phyloP scores from a whole-genome alignment of 805 yeast genomes.

The Nadsonia fulvescens region DNA sequence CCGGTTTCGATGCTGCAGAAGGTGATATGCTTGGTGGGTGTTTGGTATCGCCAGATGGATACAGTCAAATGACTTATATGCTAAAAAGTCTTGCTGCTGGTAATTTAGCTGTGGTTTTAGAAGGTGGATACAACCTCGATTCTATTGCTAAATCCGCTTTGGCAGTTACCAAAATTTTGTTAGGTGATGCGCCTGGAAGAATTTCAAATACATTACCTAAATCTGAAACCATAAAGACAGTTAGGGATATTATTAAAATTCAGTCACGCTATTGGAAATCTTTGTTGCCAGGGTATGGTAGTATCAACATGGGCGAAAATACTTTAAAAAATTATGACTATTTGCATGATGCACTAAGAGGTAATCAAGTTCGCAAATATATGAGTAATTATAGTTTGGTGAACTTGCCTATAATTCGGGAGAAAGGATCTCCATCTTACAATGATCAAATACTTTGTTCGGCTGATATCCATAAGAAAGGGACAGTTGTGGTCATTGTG shows the following conservation, averaged over 20 bases:
- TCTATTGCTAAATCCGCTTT: slow-evolving; percentile 81
- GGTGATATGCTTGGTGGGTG: slow-evolving; percentile 96
- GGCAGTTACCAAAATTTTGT: slow-evolving; percentile 74
- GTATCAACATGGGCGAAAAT: slow-evolving; percentile 4
- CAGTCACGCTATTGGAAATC: slow-evolving; percentile 84
- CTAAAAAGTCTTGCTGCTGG: slow-evolving; percentile 79
- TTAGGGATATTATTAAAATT: slow-evolving; percentile 59
- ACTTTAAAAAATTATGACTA: slow-evolving; percentile 3
- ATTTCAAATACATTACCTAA: too few species aligned
- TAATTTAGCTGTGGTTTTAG: slow-evolving; percentile 71
- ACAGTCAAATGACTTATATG: slow-evolving; percentile 91
- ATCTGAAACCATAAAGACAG: slow-evolving; percentile 57
- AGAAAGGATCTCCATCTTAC: slow-evolving; percentile 27
- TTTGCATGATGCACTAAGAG: slow-evolving; percentile 48
- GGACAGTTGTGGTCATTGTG: slow-evolving; percentile 49
- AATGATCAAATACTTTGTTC: slow-evolving; percentile 58
- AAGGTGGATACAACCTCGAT: slow-evolving; percentile 92
- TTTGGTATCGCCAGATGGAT: slow-evolving; percentile 87
- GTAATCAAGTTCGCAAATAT: slow-evolving; percentile 39
- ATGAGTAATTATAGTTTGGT: slow-evolving; percentile 41
- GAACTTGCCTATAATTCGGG: slow-evolving; percentile 41
- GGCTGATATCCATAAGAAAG: slow-evolving; percentile 38
- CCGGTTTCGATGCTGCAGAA: slow-evolving; percentile 98
- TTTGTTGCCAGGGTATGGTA: slow-evolving; percentile 42
- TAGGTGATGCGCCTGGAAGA: slow-evolving; percentile 95